Evolutionary conservation across 2,329 filamentous ascomycete genomes (phyloP), one percentile per base, ranked within the genome.

Genomic region (Cladosporium cucumerinum): DNA sequence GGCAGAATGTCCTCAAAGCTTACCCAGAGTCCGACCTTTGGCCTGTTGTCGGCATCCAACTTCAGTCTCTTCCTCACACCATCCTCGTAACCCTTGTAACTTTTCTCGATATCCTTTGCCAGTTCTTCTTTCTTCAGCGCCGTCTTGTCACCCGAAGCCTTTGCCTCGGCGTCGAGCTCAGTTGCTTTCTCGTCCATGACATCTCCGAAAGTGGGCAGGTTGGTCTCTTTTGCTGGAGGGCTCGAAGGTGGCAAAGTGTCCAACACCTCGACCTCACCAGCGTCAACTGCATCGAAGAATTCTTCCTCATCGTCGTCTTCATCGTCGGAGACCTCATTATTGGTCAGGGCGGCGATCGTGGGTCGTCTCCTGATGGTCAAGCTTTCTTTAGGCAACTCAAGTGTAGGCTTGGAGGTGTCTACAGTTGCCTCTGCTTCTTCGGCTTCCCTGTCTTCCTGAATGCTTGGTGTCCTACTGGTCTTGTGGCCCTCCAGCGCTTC

Each of bases 271-370:
- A 98, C 91, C 72, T 95, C 91, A 16, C 95, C 95, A 49, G 93
- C 91, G 77, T 96, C 95, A 6, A 99, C 89, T 10, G 95, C 95
- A 78, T 99, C 95, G 71, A 98, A 99, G 77, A 99, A 99, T 75
- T 98, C 94, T 61, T 97, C 90, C 57, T 92, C 92, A 36, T 91
- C 90, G 58, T 97, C 91, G 52, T 90, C 92, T 32, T 91, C 90
- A 3, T 92, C 90, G 65, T 93, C 88, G 10, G 91, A 95, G 30
- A 95, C 78, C 32, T 82, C 78, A 43, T 80, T 78, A 65, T 89
- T 87, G n/a, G 82, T 84, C 52, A 94, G 84, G 69, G 91, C 86
- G 32, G 87, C 87, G 49, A 95, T 85, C 0, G 84, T 85, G 39
- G 89, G 88, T 74, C 87, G 88, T 65, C 87, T 86, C 60, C 86